phyloP scores from a whole-genome alignment of 257 asterid species.

The Oldenlandia corymbosa region DNA sequence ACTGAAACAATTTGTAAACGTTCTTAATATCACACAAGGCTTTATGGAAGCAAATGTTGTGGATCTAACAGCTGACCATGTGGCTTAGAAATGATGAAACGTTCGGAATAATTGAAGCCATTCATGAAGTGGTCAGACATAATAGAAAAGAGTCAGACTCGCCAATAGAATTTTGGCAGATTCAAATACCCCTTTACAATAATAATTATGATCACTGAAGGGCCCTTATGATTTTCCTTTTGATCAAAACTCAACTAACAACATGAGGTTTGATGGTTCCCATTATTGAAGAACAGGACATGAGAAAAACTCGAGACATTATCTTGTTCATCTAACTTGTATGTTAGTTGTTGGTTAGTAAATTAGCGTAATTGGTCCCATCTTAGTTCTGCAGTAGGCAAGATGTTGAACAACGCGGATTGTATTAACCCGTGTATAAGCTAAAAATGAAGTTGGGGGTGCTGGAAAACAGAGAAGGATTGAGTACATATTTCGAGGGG shows the following conservation, averaged over 20 bases:
- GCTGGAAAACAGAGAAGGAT: slow-evolving; percentile 4
- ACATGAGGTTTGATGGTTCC: not conserved
- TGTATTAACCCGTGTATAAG: not conserved
- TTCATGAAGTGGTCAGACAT: not conserved
- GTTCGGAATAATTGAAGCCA: slow-evolving; percentile 6
- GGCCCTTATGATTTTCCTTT: slow-evolving; percentile 6
- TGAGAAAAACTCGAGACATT: not conserved
- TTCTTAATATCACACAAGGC: not conserved
- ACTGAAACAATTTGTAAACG: not conserved
- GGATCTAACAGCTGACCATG: slow-evolving; percentile 4
- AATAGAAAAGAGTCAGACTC: not conserved
- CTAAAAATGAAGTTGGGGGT: not conserved
- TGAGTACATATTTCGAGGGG: too few species aligned
- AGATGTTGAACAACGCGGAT: not conserved
- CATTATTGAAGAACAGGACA: not conserved
- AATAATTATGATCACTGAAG: slow-evolving; percentile 4
- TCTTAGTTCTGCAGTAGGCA: slow-evolving; percentile 3
- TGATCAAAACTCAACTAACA: not conserved
- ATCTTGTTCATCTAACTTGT: slow-evolving; percentile 8
- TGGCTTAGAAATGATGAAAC: not conserved
- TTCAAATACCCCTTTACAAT: not conserved
- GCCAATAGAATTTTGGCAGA: not conserved
- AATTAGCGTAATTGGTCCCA: slow-evolving; percentile 12
- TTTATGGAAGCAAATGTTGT: not conserved
- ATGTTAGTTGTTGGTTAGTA: not conserved